Base-by-base conservation (phyloP, 495 filamentous ascomycete genomes). In the Rhypophila decipiens region DNA sequence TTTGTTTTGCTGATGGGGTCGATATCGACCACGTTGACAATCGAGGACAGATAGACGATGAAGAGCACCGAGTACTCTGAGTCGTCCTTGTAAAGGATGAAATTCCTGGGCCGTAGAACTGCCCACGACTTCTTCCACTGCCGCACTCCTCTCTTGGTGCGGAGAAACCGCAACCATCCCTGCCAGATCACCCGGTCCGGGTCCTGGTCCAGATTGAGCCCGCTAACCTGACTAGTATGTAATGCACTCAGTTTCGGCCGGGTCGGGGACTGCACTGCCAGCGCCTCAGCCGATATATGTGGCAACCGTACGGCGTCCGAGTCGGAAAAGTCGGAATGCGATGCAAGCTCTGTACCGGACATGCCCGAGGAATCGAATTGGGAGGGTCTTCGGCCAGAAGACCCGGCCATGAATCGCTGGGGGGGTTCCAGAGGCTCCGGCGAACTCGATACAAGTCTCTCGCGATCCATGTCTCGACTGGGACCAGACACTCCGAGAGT, bases 51-150 rank as follows among this genome's bases (percentile, higher is more conserved):
- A 2, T 85, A 82, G 38, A 96, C 72, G 56, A 98, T 84, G 44
- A 90, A 84, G 48, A 85, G 69, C 2, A 91, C 87, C 15, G 86
- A 85, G 63, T 96, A 96, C 69, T 98, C 93, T 64, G 81, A 65
- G 24, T 94, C 90, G 56, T 90, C 84, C 66, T 96, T 97, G 71
- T 98, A 97, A 18, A 97, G 80, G 5, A 88, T 86, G 39, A 97
- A 66, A 44, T 87, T 87, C 49, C 86, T 84, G 0, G 89, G 83
- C 27, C 90, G 86, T n/a, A 97, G 69, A 0, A 98, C 93, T 0
- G 84, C 83, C 93, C 93, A 98, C 24, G 87, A 74, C 51, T 87
- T 85, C 72, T 95, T 96, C 93, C 93, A 98, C 57, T 93, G 87
- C 27, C 85, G 82, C 33, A 98, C 84, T 5, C 87, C 87, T n/a